phyloP scores from a whole-genome alignment of 192 early-diverging fungal genomes.

The Globomyces pollinis-pini region DNA sequence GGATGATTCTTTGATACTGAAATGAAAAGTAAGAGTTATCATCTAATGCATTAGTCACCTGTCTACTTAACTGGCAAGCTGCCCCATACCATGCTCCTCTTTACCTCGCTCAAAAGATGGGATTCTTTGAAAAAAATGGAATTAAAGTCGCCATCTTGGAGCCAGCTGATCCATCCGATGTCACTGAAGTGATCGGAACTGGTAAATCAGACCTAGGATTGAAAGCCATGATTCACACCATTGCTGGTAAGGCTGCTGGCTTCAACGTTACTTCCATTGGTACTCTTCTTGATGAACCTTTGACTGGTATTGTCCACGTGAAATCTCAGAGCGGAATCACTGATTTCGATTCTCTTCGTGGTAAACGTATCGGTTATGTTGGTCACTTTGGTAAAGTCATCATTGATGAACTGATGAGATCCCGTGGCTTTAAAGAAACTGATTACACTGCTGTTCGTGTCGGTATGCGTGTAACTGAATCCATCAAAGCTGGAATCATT shows the following conservation, averaged over 20 bases:
- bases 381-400: slow-evolving; percentile 62
- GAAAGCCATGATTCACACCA: slow-evolving; percentile 68
- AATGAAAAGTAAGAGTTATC: no score
- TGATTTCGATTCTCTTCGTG: slow-evolving; percentile 43
- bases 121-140: slow-evolving; percentile 49
- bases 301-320: slow-evolving; percentile 56
- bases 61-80: slow-evolving; percentile 49
- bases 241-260: slow-evolving; percentile 55
- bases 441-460: slow-evolving; percentile 56
- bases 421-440: slow-evolving; percentile 43
- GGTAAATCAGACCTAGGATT: slow-evolving; percentile 56
- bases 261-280: slow-evolving; percentile 58
- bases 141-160: slow-evolving; percentile 61
- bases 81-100: slow-evolving; percentile 58
- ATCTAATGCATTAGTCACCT: no score
- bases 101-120: slow-evolving; percentile 56
- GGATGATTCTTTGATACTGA: no score
- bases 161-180: slow-evolving; percentile 56
- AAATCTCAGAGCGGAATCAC: slow-evolving; percentile 44
- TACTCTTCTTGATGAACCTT: slow-evolving; percentile 57
- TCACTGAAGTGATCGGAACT: slow-evolving; percentile 54
- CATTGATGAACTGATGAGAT: slow-evolving; percentile 45
- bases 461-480: slow-evolving; percentile 59
- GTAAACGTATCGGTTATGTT: slow-evolving; percentile 57
- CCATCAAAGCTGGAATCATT: slow-evolving; percentile 49